Base-by-base conservation (phyloP, 805 yeast species). In the Wickerhamomyces rabaulensis region DNA sequence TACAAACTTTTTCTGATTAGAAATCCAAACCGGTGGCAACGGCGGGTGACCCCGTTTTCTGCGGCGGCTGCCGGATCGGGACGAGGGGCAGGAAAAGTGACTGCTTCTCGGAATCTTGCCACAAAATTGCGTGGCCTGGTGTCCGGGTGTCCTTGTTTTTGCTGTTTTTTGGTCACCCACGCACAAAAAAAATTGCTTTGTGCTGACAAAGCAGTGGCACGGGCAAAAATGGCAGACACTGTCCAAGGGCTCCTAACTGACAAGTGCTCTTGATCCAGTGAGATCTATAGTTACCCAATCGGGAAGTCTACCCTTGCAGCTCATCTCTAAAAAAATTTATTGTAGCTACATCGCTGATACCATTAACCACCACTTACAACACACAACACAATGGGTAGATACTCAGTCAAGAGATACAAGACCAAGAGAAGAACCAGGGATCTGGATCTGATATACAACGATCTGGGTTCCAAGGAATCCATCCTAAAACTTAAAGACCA, bases 351-450 rank as follows among this genome's bases (percentile, higher is more conserved):
- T 22, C 31, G 6, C 15, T 31, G 9, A 31, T 31, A 31, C 35
- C 9, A 16, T n/a, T 31, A 7, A 6, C 10, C 10, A n/a, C 27
- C 10, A 10, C 10, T 10, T 3, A 16, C 9, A 20, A 33, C 20
- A 27, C 16, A 17, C 20, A 16, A 10, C 17, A 36, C 39, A 39
- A 88, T 88, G 96, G 96, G 96, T 46, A 80, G 95, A 71, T 87
- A 87, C 63, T 82, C 91, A 49, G 91, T 86, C 22, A 84, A 80
- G 64, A 76, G 91, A 64, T 91, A 87, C 65, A 91, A 91, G 74
- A 89, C 96, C 6, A 91, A 86, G 66, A 81, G 95, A 76, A 80
- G 89, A 75, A 80, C 84, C 2, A 79, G 84, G 63, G 97, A 90
- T 59, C 70, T 87, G 49, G 99, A 94, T 62, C 78, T 83, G 58